These are phyloP conservation scores for Allantophomopsis cytisporea DNA, from an alignment of 2,329 filamentous ascomycete genomes.

Conservation along the genomic window DNA sequence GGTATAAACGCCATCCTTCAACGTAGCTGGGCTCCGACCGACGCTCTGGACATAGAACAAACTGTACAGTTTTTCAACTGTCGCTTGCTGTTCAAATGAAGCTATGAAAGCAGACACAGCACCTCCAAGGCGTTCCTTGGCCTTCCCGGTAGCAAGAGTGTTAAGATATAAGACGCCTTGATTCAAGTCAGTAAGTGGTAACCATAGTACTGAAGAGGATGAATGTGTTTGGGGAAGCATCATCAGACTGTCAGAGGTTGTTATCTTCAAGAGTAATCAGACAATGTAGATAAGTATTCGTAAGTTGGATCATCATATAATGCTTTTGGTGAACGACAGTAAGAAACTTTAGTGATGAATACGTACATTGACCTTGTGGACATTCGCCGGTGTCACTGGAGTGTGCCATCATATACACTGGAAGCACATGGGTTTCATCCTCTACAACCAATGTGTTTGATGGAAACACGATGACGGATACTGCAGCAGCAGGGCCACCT, in stretches of 20 bases:
- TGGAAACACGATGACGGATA: slow-evolving; percentile 56
- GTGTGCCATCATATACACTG: slow-evolving; percentile 55
- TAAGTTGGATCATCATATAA: slow-evolving; percentile 71
- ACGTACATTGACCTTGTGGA: slow-evolving; percentile 81
- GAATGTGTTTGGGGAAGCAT: slow-evolving; percentile 18
- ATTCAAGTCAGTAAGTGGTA: slow-evolving; percentile 9
- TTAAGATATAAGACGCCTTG: slow-evolving; percentile 21
- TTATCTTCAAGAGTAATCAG: slow-evolving; percentile 86
- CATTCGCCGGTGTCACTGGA: slow-evolving; percentile 91
- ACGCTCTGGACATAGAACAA: slow-evolving; percentile 40
- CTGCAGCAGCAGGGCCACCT: slow-evolving; percentile 62
- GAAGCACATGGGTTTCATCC: slow-evolving; percentile 24
- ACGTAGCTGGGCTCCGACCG: slow-evolving; percentile 13
- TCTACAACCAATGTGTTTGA: slow-evolving; percentile 27
- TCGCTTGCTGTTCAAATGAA: neutral
- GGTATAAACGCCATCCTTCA: slow-evolving; percentile 29
- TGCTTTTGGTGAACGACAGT: slow-evolving; percentile 8
- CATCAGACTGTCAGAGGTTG: slow-evolving; percentile 83
- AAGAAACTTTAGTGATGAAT: slow-evolving; percentile 2
- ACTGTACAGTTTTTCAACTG: slow-evolving; percentile 25
- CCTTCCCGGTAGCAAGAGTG: slow-evolving; percentile 7
- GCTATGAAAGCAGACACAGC: slow-evolving; percentile 28
- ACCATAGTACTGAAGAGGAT: slow-evolving; percentile 5
- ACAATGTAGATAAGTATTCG: slow-evolving; percentile 99
- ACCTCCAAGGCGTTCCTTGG: slow-evolving; percentile 10